Base-by-base conservation (phyloP, 768 basidiomycete species). In the Exsudoporus frostii region DNA sequence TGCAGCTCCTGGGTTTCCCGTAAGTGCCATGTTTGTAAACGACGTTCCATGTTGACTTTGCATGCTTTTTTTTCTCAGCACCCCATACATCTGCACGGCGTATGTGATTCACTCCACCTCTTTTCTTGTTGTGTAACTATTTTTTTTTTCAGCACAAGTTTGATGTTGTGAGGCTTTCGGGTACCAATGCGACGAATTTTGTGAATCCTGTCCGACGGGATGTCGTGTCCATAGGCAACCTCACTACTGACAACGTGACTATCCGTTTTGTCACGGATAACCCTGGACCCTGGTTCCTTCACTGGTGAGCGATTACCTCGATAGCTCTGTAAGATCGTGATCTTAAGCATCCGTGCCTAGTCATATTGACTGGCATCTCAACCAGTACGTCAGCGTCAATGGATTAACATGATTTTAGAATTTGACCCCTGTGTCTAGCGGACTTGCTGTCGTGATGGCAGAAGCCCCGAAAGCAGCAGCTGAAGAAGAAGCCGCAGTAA, bases 191-290 rank as follows among this genome's bases (percentile, higher is more conserved):
- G 4, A 48, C 63, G 30, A 76, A 76, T 60, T 76, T 68, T 27
- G 60, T 58, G 7, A 73, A 74, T 43, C 75, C 75, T 5, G 63
- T 72, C 22, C 58, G 61, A 25, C 66, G 74, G 13, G 74, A 76
- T 22, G 67, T 68, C 9, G 66, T 71, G 17, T 65, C 59, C 32
- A 49, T 65, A 0, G 70, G 69, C 14, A 43, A 8, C 2, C 37
- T 20, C 0, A 40, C 76, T 62, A 57, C 48, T 3, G 67, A 79
- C 70, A 67, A 78, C 59, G 80, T 81, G 20, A 78, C 78, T 6
- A 73, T 88, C 46, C 78, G 84, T 47, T 87, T 84, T 66, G 61
- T 68, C 25, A 85, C 84, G 0, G 79, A 88, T 56, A 88, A 88
- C 65, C 74, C 86, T 1, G 86, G 86, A 10, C 79, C 80, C 9